A percentile compares a stretch with the other conserved stretches of the same genome.
Evolutionary conservation across 768 basidiomycete genomes (phyloP).

Genomic region (Lepiota brunneoincarnata): DNA sequence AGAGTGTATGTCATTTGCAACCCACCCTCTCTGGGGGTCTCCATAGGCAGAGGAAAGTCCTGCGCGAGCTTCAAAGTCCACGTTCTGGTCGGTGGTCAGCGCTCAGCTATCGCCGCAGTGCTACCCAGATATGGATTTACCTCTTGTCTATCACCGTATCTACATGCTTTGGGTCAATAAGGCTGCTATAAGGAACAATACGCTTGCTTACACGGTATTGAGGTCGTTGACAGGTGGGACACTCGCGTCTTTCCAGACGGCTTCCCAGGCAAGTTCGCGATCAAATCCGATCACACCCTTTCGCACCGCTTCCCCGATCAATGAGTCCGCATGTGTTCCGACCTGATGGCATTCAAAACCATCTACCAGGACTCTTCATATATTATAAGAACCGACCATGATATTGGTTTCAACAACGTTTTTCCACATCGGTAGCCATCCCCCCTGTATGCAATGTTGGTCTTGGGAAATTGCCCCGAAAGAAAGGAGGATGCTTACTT

Average conservation of each 20-base stretch:
- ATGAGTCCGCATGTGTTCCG: conserved; percentile 75
- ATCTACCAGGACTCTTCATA: background rate
- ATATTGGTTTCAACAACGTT: conserved; percentile 85
- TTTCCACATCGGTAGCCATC: conserved; percentile 91
- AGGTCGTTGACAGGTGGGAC: conserved; percentile 56
- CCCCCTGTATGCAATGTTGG: conserved; percentile 38
- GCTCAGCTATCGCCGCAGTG: background rate
- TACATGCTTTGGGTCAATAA: background rate
- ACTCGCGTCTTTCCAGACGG: conserved; percentile 71
- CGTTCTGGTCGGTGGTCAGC: conserved; percentile 37
- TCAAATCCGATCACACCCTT: conserved; percentile 68
- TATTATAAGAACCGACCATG: conserved; percentile 38
- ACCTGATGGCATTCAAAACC: conserved; percentile 38
- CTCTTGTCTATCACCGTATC: conserved; percentile 61
- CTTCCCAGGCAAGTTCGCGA: conserved; percentile 61
- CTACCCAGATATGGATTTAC: conserved; percentile 23
- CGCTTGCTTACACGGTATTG: conserved; percentile 64
- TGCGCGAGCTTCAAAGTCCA: conserved; percentile 79
- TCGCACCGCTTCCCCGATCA: conserved; percentile 65
- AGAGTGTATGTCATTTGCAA: conserved; percentile 73
- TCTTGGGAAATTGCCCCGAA: background rate
- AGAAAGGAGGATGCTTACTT: conserved; percentile 33
- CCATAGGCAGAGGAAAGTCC: conserved; percentile 70
- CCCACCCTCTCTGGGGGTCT: conserved; percentile 56
- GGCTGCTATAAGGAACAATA: conserved; percentile 16